phyloP scores from a whole-genome alignment of 164 flowering plant species.

The Pachysandra terminalis region DNA sequence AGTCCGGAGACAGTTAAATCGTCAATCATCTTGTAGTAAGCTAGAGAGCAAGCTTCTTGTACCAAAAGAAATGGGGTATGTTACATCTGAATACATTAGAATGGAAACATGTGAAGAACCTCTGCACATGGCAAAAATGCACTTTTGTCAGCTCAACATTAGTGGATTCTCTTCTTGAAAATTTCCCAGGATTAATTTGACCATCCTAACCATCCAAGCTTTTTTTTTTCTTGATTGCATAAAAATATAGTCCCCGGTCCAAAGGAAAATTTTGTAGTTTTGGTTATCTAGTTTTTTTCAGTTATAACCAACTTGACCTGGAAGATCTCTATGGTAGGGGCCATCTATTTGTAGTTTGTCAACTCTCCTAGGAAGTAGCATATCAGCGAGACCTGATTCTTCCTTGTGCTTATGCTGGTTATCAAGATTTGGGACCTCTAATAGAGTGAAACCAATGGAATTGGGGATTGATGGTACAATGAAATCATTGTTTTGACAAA shows the following conservation, averaged over 20 bases:
- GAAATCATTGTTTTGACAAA: too few species aligned
- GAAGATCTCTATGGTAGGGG: background rate
- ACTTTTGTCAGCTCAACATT: background rate
- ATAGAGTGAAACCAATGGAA: too few species aligned
- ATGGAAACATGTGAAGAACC: background rate
- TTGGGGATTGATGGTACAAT: too few species aligned
- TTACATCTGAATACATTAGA: conserved; percentile 6
- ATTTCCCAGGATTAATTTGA: background rate
- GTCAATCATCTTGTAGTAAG: conserved; percentile 16
- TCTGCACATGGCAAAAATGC: background rate
- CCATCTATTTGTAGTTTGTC: background rate
- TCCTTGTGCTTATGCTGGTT: too few species aligned
- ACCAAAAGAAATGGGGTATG: conserved; percentile 44
- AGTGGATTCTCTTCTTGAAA: background rate
- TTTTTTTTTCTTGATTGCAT: background rate
- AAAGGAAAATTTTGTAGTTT: background rate
- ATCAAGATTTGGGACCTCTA: too few species aligned
- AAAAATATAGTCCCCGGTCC: background rate
- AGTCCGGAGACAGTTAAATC: conserved; percentile 3
- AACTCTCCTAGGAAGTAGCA: too few species aligned
- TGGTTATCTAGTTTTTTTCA: background rate
- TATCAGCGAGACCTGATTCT: too few species aligned
- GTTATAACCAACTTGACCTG: background rate
- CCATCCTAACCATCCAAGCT: background rate
- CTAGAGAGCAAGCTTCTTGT: conserved; percentile 17